Percentiles rank a stretch among this genome's conserved stretches.
These are phyloP conservation scores for Coniferiporia sulphurascens DNA, from an alignment of 1,284 basidiomycete species.

Conservation along the genomic window DNA sequence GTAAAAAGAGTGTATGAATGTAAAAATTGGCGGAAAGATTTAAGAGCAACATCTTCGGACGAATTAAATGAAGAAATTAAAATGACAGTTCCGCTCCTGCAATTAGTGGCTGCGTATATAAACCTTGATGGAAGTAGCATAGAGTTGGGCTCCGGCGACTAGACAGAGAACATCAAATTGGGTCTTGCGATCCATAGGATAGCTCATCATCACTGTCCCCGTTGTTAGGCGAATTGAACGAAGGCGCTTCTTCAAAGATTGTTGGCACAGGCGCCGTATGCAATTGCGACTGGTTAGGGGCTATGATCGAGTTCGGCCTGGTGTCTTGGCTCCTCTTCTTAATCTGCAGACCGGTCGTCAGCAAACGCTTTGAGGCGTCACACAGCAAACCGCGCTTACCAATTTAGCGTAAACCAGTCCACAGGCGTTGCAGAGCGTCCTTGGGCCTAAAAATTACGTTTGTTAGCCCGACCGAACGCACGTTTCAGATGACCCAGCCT, in stretches of 20 bases:
- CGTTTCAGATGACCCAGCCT: slow-evolving; percentile 25
- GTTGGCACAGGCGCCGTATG: not conserved
- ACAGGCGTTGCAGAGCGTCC: slow-evolving; percentile 73
- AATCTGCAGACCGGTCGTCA: slow-evolving; percentile 24
- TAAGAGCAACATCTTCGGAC: not conserved
- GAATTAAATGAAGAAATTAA: not conserved
- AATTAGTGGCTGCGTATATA: slow-evolving; percentile 3
- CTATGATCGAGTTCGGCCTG: slow-evolving; percentile 9
- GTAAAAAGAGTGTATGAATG: not conserved
- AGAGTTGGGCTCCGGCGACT: slow-evolving; percentile 7
- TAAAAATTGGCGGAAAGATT: not conserved
- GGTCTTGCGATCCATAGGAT: slow-evolving; percentile 34
- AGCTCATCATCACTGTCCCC: slow-evolving; percentile 32
- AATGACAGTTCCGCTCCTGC: not conserved
- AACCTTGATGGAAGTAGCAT: slow-evolving; percentile 1
- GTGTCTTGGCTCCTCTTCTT: slow-evolving; percentile 35
- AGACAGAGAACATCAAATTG: slow-evolving; percentile 27
- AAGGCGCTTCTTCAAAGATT: slow-evolving; percentile 25
- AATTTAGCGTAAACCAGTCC: slow-evolving; percentile 76
- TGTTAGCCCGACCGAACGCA: slow-evolving; percentile 20
- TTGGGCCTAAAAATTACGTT: slow-evolving; percentile 42
- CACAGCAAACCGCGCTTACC: slow-evolving; percentile 34
- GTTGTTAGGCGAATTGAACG: slow-evolving; percentile 26
- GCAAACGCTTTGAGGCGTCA: not conserved
- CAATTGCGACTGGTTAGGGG: not conserved